Base-by-base conservation (phyloP, 768 basidiomycete genomes). In the Antrodiella citrinella region DNA sequence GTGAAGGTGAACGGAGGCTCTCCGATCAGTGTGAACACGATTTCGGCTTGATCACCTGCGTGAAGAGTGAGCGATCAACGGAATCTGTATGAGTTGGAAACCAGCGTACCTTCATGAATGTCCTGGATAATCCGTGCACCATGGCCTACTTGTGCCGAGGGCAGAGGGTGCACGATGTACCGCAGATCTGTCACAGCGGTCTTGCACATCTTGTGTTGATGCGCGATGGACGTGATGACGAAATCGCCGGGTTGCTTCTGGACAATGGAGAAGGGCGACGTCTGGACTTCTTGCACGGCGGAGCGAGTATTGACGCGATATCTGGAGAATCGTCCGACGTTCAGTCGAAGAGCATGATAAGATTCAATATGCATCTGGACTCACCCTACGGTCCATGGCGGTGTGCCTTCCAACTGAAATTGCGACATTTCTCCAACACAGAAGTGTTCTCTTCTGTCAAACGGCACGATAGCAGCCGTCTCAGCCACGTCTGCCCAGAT, bases 1-100 rank as follows among this genome's bases (percentile, higher is more conserved):
- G 92, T 93, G 68, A 99, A 97, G 1, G 93, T 86, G 69, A 97
- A 99, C 0, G 96, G 96, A 15, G 96, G 86, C 62, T 90, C 86
- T 42, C 96, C 96, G 25, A 84, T 73, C 48, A 99, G 77, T 2
- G 84, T 83, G 66, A 99, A 97, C 39, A 85, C 69, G 52, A 99
- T 96, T 66, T 93, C 90, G 15, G 95, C 93, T 71, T 96, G 87
- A 61, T 92, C 90, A 49, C 90, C 88, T 90, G 55, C 11, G 38
- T 51, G 49, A 48, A 21, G 20, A 45, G 19, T 7, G 30, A 35
- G 30, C 15, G 30, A 35, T 15, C 15, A 25, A 12, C 21, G 15
- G 42, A 40, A 21, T 21, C 35, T 24, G 18, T 1, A 42, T 18
- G 4, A 19, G 26, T 23, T 15, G 21, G 26, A 11, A 18, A 46